Percentiles rank a stretch among this genome's conserved stretches.
Evolutionary conservation across 192 early-diverging fungal genomes (phyloP).

Genomic region (Podila epicladia): DNA sequence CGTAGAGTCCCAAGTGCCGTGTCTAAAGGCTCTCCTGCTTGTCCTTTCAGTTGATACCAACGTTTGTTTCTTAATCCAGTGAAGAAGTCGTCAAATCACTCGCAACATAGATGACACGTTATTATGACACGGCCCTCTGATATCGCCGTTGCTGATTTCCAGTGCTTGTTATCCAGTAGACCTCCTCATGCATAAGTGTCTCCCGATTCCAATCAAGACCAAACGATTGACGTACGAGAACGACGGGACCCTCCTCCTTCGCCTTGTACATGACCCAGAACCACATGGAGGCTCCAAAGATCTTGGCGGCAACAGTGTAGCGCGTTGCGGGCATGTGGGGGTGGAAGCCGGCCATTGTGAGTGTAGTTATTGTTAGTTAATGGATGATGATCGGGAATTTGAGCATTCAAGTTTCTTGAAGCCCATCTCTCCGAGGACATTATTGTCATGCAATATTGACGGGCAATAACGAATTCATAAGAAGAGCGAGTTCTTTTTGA

Average conservation of each 20-base stretch:
- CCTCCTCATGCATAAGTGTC: too few species aligned
- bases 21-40: too few species aligned
- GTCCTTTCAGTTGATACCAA: too few species aligned
- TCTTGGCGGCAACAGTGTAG: slow-evolving; percentile 69
- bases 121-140: too few species aligned
- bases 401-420: not conserved
- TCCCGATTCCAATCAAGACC: too few species aligned
- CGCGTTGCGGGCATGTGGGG: slow-evolving; percentile 58
- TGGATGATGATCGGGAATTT: slow-evolving; percentile 20
- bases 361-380: slow-evolving; percentile 15
- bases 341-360: slow-evolving; percentile 63
- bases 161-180: too few species aligned
- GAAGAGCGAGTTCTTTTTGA: not conserved
- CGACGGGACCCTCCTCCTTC: slow-evolving; percentile 76
- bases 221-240: slow-evolving; percentile 65
- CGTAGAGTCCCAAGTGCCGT: too few species aligned
- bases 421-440: slow-evolving; percentile 3
- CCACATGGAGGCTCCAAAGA: slow-evolving; percentile 79
- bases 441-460: not conserved
- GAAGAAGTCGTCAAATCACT: too few species aligned
- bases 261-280: slow-evolving; percentile 88
- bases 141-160: too few species aligned
- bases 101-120: too few species aligned
- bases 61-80: too few species aligned
- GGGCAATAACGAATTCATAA: too few species aligned